phyloP scores from a whole-genome alignment of 2,329 filamentous ascomycete genomes.

The Myotisia sp. region DNA sequence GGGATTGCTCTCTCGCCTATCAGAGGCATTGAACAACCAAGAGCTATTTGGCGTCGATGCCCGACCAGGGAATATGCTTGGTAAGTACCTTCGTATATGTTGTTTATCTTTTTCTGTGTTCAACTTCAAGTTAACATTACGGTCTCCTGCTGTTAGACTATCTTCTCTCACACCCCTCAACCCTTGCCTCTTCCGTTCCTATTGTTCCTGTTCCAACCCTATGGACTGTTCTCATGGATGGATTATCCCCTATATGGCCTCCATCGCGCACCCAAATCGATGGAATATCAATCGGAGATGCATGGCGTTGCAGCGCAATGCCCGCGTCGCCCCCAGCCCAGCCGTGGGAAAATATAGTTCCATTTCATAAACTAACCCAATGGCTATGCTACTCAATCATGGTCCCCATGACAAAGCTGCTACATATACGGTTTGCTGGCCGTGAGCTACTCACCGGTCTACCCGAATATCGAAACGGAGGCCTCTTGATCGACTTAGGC shows the following conservation, averaged over 20 bases:
- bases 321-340: slow-evolving; percentile 50
- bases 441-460: slow-evolving; percentile 72
- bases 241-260: slow-evolving; percentile 79
- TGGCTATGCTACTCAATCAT: slow-evolving; percentile 92
- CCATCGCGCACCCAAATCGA: slow-evolving; percentile 72
- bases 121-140: slow-evolving; percentile 5
- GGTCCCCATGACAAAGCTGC: slow-evolving; percentile 72
- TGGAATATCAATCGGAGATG: slow-evolving; percentile 75
- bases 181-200: slow-evolving; percentile 73
- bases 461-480: slow-evolving; percentile 85
- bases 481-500: slow-evolving; percentile 71
- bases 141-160: slow-evolving; percentile 47
- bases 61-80: slow-evolving; percentile 85
- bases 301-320: slow-evolving; percentile 81
- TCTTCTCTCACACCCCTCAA: slow-evolving; percentile 79
- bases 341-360: slow-evolving; percentile 67
- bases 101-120: slow-evolving; percentile 6
- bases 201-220: slow-evolving; percentile 76
- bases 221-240: slow-evolving; percentile 82
- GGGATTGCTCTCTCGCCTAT: slow-evolving; percentile 60
- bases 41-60: slow-evolving; percentile 74
- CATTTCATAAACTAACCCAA: slow-evolving; percentile 88
- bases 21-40: slow-evolving; percentile 60
- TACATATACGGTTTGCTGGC: slow-evolving; percentile 68
- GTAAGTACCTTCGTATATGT: slow-evolving; percentile 37